Evolutionary conservation across 768 basidiomycete species (phyloP), one percentile per base, ranked within the genome.

Genomic region (Ephemerocybe angulata): DNA sequence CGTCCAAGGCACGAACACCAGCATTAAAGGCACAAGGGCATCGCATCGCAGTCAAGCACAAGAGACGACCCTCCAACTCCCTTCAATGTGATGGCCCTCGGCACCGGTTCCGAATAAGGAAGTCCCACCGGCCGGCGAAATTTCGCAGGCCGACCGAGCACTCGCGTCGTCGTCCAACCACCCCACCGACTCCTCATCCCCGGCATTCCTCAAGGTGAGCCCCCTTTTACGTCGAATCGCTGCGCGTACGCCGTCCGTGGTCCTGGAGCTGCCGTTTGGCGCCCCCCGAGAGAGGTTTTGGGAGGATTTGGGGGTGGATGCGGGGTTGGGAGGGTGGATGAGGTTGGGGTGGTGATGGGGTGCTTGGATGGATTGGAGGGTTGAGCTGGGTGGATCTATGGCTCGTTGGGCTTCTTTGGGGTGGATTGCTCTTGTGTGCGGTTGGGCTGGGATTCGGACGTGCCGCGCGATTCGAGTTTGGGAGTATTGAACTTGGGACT

Each of bases 191-290:
- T 50, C 55, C 53, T 57, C 63, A 61, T 50, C 62, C 56, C 58
- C 62, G 60, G 56, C 53, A 52, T 53, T 56, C 60, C 57, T 67
- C 65, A 65, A 67, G 66, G 67, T 69, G 62, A 67, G 65, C 47
- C 27, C 25, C 38, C 25, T 52, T 42, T 21, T 57, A 12, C 57
- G 42, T 29, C 17, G 19, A 27, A 43, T 58, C 60, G 54, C 40
- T 54, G 53, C 13, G 28, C 15, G 30, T 43, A 29, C 22, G 54
- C 28, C n/a, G 3, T 25, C 28, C 37, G 43, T 25, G 22, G 37
- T 31, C n/a, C 50, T 40, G 38, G 13, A 22, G 22, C 22, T 17
- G n/a, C 2, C 22, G 12, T 40, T n/a, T 37, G 15, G 21, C 35
- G 49, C 6, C 12, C 4, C 17, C 52, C 47, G 48, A 47, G 25